Percentiles rank a stretch among this genome's conserved stretches.
phyloP scores from a whole-genome alignment of 73 alveolate genomes.

The Paramecium sexaurelia region DNA sequence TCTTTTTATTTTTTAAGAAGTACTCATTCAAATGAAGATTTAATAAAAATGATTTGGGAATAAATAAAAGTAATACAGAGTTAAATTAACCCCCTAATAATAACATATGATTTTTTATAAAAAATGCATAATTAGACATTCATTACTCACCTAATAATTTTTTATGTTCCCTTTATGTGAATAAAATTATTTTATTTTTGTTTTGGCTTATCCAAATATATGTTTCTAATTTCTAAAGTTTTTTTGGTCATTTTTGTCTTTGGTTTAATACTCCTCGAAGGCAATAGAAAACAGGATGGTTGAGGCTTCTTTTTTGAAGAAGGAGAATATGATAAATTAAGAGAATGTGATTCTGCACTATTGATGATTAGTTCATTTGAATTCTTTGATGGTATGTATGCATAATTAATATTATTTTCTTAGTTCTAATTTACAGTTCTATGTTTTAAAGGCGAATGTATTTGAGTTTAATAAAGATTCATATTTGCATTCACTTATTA shows the following conservation, averaged over 20 bases:
- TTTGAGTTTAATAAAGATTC: neutral
- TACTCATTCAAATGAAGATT: neutral
- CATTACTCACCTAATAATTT: neutral
- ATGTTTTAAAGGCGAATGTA: neutral
- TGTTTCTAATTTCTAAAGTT: neutral
- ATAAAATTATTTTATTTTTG: neutral
- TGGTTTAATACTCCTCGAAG: slow-evolving; percentile 10
- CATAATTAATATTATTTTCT: neutral
- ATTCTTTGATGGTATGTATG: neutral
- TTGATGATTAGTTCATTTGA: neutral
- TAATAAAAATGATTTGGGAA: neutral
- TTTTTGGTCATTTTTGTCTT: neutral
- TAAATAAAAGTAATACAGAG: neutral
- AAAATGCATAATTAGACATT: neutral
- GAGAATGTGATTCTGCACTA: slow-evolving; percentile 26
- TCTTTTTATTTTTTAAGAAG: neutral
- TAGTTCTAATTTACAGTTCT: neutral
- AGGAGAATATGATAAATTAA: slow-evolving; percentile 12
- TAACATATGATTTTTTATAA: neutral
- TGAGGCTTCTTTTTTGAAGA: neutral
- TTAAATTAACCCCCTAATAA: neutral
- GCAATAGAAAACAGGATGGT: slow-evolving; percentile 16
- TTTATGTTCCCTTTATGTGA: neutral
- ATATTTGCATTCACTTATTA: neutral
- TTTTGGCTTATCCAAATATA: slow-evolving; percentile 15